These are phyloP conservation scores for Ziziphus jujuba DNA, from an alignment of 306 rosid species.

Conservation along the genomic window DNA sequence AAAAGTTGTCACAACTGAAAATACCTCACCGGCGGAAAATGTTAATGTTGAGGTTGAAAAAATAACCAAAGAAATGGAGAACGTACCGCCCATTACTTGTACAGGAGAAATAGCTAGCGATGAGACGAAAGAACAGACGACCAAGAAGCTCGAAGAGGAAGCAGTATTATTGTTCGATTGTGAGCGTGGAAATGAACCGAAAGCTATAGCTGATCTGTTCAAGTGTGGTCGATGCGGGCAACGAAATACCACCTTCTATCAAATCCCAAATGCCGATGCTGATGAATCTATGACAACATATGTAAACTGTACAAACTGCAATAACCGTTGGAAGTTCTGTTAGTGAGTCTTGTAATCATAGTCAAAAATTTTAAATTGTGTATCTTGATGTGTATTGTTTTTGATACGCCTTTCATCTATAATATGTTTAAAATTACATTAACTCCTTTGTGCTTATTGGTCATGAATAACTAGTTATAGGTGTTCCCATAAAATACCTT, in stretches of 20 bases:
- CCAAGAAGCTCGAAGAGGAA: constrained; percentile 61
- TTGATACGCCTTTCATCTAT: too few species aligned
- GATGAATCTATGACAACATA: constrained; percentile 99
- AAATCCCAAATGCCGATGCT: constrained; percentile 98
- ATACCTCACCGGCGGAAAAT: constrained; percentile 31
- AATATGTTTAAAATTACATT: too few species aligned
- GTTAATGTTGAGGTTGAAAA: constrained; percentile 78
- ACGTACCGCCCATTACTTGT: too few species aligned
- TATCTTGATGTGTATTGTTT: constrained; percentile 29
- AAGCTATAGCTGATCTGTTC: constrained; percentile 90
- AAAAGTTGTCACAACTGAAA: constrained; percentile 53
- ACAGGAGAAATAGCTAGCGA: constrained; percentile 95
- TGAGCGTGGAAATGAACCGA: constrained; percentile 63
- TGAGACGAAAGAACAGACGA: constrained; percentile 70
- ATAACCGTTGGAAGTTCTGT: constrained; percentile 99
- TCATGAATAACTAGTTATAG: too few species aligned
- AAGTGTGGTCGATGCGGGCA: constrained; percentile 91
- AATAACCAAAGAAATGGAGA: constrained; percentile 55
- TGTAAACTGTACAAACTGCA: constrained; percentile 85
- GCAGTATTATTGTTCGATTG: constrained; percentile 89
- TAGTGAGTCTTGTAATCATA: constrained; percentile 42
- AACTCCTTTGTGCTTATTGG: too few species aligned
- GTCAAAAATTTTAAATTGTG: too few species aligned
- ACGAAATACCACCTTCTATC: constrained; percentile 87
- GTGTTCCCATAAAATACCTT: too few species aligned